Percentiles rank a stretch among this genome's conserved stretches.
phyloP scores from a whole-genome alignment of 2,329 filamentous ascomycete genomes.

The Endocalyx cinctus region DNA sequence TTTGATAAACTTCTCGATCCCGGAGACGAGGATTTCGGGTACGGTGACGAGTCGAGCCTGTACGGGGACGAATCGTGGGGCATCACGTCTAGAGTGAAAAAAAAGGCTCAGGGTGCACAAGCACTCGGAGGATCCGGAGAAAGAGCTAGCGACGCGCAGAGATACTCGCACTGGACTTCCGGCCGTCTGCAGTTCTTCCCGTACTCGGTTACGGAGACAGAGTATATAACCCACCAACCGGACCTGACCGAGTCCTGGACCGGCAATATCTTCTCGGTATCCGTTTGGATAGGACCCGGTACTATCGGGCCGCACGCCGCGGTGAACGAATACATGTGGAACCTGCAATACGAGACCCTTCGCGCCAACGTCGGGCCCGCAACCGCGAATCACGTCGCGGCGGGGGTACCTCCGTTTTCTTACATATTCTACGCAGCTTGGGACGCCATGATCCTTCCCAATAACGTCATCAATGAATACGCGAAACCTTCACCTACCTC shows the following conservation, averaged over 20 bases:
- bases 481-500: too few relatives aligned
- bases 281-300: constrained; percentile 45
- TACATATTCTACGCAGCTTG: constrained; percentile 49
- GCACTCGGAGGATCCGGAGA: not conserved
- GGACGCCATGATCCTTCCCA: constrained; percentile 42
- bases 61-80: constrained; percentile 30
- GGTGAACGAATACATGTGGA: constrained; percentile 43
- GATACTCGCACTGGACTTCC: constrained; percentile 20
- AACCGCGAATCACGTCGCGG: constrained; percentile 43
- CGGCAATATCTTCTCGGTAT: constrained; percentile 23
- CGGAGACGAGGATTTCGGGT: constrained; percentile 33
- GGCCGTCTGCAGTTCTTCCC: constrained; percentile 22
- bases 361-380: constrained; percentile 38
- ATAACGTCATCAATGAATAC: too few relatives aligned
- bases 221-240: constrained; percentile 22
- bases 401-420: constrained; percentile 42
- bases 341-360: constrained; percentile 34
- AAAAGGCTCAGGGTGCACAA: not conserved
- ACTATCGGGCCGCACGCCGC: constrained; percentile 29
- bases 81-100: constrained; percentile 10
- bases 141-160: constrained; percentile 4
- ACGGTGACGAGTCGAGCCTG: constrained; percentile 31
- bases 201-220: constrained; percentile 19
- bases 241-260: constrained; percentile 23
- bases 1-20: constrained; percentile 38